phyloP scores from a whole-genome alignment of 768 basidiomycete genomes.

The Xerocomellus amylosporus region DNA sequence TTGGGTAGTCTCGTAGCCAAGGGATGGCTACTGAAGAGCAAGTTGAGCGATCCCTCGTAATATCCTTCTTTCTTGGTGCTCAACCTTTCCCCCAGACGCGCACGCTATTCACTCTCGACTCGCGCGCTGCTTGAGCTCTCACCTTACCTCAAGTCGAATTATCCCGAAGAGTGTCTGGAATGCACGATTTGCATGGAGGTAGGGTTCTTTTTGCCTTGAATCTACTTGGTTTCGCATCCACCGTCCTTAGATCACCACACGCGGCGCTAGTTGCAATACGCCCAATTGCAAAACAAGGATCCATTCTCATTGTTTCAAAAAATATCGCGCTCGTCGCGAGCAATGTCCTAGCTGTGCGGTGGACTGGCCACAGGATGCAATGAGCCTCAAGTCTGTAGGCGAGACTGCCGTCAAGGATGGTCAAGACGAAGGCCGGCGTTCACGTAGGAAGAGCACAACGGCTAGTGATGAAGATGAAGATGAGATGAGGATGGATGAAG shows the following conservation, averaged over 20 bases:
- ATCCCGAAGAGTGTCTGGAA: constrained; percentile 65
- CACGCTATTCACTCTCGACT: constrained; percentile 73
- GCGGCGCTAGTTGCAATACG: constrained; percentile 60
- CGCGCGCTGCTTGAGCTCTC: constrained; percentile 73
- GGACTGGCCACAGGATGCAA: constrained; percentile 59
- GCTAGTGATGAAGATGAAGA: constrained; percentile 44
- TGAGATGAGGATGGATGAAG: constrained; percentile 33
- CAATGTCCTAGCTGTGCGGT: constrained; percentile 56
- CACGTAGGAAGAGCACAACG: constrained; percentile 33
- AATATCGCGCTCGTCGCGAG: constrained; percentile 41
- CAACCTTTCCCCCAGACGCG: constrained; percentile 40
- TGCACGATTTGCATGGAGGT: constrained; percentile 77
- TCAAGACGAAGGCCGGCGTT: constrained; percentile 46
- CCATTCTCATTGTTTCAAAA: constrained; percentile 63
- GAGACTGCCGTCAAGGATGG: constrained; percentile 66
- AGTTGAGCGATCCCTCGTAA: constrained; percentile 42
- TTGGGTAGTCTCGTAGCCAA: constrained; percentile 80
- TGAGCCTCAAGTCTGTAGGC: constrained; percentile 56
- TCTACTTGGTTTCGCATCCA: background rate
- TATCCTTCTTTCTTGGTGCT: background rate
- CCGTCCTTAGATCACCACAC: constrained; percentile 58
- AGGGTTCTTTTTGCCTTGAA: constrained; percentile 2
- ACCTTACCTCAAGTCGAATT: constrained; percentile 71
- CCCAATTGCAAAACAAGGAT: constrained; percentile 61
- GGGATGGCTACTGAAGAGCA: constrained; percentile 76